Evolutionary conservation across 352 stramenopile genomes (phyloP).

Genomic region (Salisapilia sapeloensis): DNA sequence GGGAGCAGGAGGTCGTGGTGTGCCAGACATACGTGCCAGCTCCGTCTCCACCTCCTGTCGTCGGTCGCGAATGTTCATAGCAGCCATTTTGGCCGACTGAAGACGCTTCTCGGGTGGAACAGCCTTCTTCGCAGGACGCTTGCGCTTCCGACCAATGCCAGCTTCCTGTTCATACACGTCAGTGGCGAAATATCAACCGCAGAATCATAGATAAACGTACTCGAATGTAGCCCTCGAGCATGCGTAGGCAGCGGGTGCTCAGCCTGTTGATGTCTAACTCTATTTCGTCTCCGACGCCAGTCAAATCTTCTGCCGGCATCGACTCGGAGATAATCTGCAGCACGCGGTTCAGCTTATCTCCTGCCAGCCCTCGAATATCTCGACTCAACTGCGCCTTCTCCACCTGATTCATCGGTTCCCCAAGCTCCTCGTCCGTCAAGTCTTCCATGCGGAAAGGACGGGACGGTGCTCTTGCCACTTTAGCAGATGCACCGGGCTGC

Average conservation of each 20-base stretch:
- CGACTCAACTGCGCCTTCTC: slow-evolving; percentile 68
- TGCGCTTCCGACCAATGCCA: slow-evolving; percentile 74
- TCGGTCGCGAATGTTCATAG: slow-evolving; percentile 48
- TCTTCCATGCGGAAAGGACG: slow-evolving; percentile 82
- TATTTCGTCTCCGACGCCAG: slow-evolving; percentile 75
- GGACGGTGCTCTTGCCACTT: slow-evolving; percentile 16
- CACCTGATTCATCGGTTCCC: slow-evolving; percentile 69
- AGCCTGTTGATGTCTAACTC: slow-evolving; percentile 84
- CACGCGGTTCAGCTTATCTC: slow-evolving; percentile 80
- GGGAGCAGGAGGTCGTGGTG: slow-evolving; percentile 3
- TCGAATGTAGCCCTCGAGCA: slow-evolving; percentile 81
- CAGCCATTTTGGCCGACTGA: slow-evolving; percentile 71
- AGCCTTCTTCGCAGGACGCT: slow-evolving; percentile 31
- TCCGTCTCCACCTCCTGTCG: slow-evolving; percentile 67
- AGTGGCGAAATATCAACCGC: slow-evolving; percentile 1
- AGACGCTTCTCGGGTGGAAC: slow-evolving; percentile 52
- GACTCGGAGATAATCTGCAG: slow-evolving; percentile 81
- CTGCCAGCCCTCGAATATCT: slow-evolving; percentile 62
- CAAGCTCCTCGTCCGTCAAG: slow-evolving; percentile 75
- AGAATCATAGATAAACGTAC: slow-evolving; percentile 25
- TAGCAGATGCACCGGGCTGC: slow-evolving; percentile 24
- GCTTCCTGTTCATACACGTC: slow-evolving; percentile 39
- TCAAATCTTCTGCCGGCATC: slow-evolving; percentile 66
- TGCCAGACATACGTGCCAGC: slow-evolving; percentile 53
- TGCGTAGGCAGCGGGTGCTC: slow-evolving; percentile 69